Conservation (phyloP, 2,329 filamentous ascomycete species). For the Orbilia oligospora region DNA sequence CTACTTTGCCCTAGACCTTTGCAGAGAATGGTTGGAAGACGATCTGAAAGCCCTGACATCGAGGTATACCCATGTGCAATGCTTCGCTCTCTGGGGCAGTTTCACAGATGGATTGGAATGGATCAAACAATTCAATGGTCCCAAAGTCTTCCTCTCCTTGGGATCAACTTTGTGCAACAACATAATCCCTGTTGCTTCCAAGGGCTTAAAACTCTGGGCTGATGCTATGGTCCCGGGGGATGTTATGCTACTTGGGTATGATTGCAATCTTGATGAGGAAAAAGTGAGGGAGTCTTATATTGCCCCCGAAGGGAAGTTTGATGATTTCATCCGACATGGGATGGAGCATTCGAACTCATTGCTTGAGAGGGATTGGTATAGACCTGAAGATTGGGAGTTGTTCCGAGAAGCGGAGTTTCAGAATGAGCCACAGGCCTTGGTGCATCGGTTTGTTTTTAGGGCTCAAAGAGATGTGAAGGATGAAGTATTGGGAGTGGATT, state of each 20-base stretch:
- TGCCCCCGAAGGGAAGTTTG: background rate
- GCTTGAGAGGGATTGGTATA: constrained; percentile 10
- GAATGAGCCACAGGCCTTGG: background rate
- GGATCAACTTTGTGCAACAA: constrained; percentile 25
- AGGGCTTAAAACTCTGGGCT: constrained; percentile 11
- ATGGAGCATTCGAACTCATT: constrained; percentile 14
- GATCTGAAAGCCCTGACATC: background rate
- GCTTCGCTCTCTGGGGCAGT: constrained; percentile 10
- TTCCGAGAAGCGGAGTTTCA: constrained; percentile 17
- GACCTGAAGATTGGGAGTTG: constrained; percentile 8
- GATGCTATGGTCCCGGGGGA: background rate
- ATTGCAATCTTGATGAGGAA: constrained; percentile 1
- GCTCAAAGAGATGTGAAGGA: background rate
- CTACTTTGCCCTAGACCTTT: constrained; percentile 21
- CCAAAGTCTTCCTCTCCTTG: constrained; percentile 13
- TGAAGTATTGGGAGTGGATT: background rate
- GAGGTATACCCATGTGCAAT: constrained; percentile 4
- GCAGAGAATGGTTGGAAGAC: constrained; percentile 6
- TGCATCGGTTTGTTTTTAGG: constrained; percentile 12
- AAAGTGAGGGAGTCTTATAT: constrained; percentile 6
- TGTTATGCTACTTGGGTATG: constrained; percentile 13
- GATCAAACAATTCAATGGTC: constrained; percentile 16
- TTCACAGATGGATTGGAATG: constrained; percentile 17
- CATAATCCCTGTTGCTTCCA: constrained; percentile 17
- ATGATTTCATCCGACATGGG: constrained; percentile 21